Evolutionary conservation across 352 stramenopile species (phyloP), one percentile per base, ranked within the genome.

Genomic region (Phytophthora kernoviae): DNA sequence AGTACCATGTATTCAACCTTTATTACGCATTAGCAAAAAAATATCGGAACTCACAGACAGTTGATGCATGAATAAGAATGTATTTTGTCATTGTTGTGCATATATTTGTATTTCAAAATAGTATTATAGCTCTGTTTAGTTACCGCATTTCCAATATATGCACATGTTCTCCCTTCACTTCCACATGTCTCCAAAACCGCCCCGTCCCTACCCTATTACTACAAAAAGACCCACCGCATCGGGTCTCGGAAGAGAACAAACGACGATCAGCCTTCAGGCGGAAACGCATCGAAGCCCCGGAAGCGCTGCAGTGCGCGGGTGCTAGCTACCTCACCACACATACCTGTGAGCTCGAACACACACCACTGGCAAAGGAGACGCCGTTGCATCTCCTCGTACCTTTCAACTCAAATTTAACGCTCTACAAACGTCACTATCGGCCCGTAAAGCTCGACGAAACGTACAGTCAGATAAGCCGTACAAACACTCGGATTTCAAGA

Each of bases 201-300:
- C 33, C 37, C 24, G 24, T 30, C 15, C 21, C 37, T 11, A 43
- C n/a, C 2, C 37, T 18, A 11, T 8, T 17, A 54, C 40, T 44
- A 58, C 57, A 68, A 68, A 62, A 43, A 21, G 37, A 11, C 37
- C 37, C 37, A 21, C 50, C 43, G 39, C 20, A 45, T 36, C 51
- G 47, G 24, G 33, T 21, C 44, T n/a, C 12, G 39, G 8, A 52
- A 40, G 50, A 75, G 66, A 75, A 75, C 66, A 75, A 71, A 71
- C 55, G 62, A 75, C 66, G 62, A 75, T 68, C 50, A 58, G 61
- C 51, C 50, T 27, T 36, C 54, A 41, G 61, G 43, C 8, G 8
- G 15, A 21, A 47, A 41, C 45, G 41, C 41, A 49, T 26, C 33
- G 67, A 70, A 36, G 17, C 46, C 34, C 30, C 34, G 49, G 34